These are phyloP conservation scores for Trichoderma semiorbis DNA, from an alignment of 2,329 filamentous ascomycete genomes.

Conservation along the genomic window DNA sequence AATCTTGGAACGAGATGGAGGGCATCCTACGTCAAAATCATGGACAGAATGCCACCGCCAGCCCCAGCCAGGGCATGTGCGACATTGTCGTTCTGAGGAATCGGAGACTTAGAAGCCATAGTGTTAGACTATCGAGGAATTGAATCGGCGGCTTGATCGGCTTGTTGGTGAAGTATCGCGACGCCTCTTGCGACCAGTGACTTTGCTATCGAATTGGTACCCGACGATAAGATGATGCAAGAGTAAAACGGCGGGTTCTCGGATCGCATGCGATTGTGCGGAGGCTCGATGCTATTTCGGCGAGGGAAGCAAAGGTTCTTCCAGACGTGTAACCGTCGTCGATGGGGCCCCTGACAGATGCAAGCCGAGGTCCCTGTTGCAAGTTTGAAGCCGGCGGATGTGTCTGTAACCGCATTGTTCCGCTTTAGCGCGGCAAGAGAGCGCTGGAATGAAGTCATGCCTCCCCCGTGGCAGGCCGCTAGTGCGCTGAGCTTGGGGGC, in stretches of 20 bases:
- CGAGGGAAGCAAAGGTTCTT: neutral
- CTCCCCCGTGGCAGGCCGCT: neutral
- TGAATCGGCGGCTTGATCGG: neutral
- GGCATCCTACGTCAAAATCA: constrained; percentile 76
- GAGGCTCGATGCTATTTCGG: neutral
- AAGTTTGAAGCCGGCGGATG: neutral
- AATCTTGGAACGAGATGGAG: neutral
- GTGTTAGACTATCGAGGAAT: neutral
- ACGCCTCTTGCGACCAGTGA: neutral
- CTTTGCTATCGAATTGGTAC: neutral
- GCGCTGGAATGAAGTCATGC: constrained; percentile 26
- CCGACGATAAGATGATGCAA: neutral
- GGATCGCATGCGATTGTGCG: constrained; percentile 4
- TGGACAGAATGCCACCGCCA: constrained; percentile 90
- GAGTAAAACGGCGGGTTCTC: neutral
- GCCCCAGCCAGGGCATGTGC: constrained; percentile 91
- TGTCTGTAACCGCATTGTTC: constrained; percentile 3
- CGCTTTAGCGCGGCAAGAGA: constrained; percentile 12
- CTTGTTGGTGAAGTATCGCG: neutral
- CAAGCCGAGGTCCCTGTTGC: constrained; percentile 17
- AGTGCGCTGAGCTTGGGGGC: constrained; percentile 15
- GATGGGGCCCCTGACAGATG: constrained; percentile 9
- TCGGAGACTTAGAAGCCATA: constrained; percentile 54
- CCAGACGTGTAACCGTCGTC: neutral
- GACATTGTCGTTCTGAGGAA: constrained; percentile 92